Base-by-base conservation (phyloP, 495 filamentous ascomycete genomes). In the Aspergillus indologenus region DNA sequence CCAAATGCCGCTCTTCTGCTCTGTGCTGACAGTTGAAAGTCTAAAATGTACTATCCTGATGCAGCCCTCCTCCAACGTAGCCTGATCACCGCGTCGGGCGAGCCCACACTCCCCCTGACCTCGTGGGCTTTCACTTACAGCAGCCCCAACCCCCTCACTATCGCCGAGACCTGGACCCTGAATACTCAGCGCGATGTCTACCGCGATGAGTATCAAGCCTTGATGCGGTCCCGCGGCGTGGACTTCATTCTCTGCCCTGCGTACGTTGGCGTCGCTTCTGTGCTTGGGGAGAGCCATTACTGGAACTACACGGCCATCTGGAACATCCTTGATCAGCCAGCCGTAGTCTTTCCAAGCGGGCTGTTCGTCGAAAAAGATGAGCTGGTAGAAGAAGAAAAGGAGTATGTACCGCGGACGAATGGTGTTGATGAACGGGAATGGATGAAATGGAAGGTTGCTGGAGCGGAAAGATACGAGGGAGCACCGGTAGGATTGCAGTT, bases 251-350 rank as follows among this genome's bases (percentile, higher is more conserved):
- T 94, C 0, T 85, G 80, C 53, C 87, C 89, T 0, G 81, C 77
- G 0, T 82, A 81, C 15, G 80, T 82, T 0, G 81, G 85, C 15
- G 79, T 79, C 0, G 87, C 89, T 0, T 79, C 84, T 5, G 79
- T 78, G 53, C 78, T 86, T 49, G 81, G 82, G 34, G 83, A 82
- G 15, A 75, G 81, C 0, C 79, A 81, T 17, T 90, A 88, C 66
- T 90, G 87, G 88, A 79, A 80, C 15, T 92, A 90, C 54, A 89
- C 86, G 0, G 73, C 77, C 3, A 83, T 89, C 59, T 92, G 88
- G 87, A 91, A 92, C 62, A 63, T 90, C 40, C 70, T 90, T 0
- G 87, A 90, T 65, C 85, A 86, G 60, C 89, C 86, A 11, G 81
- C 78, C 20, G 68, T 76, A 3, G 73, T 84, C 0, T 86, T 89